Conservation (phyloP, 2,329 filamentous ascomycete species). For the Epichloe coenophiala region DNA sequence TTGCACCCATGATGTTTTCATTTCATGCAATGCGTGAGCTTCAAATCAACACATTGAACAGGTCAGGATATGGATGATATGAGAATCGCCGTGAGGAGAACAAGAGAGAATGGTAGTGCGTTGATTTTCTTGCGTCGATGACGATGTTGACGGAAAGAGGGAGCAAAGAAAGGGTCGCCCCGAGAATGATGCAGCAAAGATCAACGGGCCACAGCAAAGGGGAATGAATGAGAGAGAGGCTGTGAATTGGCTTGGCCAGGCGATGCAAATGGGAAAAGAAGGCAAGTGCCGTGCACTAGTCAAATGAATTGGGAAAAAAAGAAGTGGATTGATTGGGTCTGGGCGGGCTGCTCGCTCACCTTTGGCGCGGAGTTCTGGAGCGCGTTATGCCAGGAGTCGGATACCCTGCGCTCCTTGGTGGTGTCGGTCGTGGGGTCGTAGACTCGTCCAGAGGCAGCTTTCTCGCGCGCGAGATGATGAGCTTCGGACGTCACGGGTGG, state of each 20-base stretch:
- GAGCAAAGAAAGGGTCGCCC: neutral
- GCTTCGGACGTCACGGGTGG: conserved; percentile 4
- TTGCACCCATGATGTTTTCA: neutral
- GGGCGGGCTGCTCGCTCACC: conserved; percentile 27
- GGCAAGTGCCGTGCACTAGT: conserved; percentile 8
- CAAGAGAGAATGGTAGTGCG: neutral
- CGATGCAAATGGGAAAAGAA: conserved; percentile 4
- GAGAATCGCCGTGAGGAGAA: neutral
- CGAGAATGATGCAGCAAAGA: neutral
- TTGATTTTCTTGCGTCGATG: neutral
- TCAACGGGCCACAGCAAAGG: neutral
- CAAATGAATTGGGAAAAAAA: conserved; percentile 9
- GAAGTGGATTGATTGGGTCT: conserved; percentile 13
- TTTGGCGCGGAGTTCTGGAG: conserved; percentile 31
- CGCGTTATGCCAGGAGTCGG: conserved; percentile 35
- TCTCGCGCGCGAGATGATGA: conserved; percentile 23
- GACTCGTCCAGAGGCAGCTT: conserved; percentile 30
- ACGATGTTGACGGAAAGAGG: neutral
- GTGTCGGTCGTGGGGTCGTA: conserved; percentile 42
- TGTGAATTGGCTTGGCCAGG: neutral
- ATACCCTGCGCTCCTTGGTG: conserved; percentile 31
- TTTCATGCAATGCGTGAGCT: neutral
- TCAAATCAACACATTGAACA: neutral
- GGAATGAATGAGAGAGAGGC: neutral
- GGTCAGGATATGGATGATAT: neutral